Evolutionary conservation across 1,139 yeast species (phyloP).

Genomic region (Nadsonia commutata): DNA sequence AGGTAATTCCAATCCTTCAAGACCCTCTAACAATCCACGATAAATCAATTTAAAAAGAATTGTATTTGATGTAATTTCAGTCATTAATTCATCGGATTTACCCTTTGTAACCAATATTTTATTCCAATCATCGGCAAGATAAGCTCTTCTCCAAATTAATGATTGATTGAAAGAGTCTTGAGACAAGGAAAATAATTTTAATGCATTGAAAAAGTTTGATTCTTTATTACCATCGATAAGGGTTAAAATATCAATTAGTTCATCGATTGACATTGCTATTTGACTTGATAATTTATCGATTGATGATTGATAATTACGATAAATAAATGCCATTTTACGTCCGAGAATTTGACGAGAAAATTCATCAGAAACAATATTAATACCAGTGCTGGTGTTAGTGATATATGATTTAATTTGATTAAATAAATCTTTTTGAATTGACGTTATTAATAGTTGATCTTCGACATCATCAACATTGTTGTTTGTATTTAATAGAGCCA

Average conservation of each 20-base stretch:
- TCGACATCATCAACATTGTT: slow-evolving; percentile 7
- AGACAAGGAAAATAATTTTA: slow-evolving; percentile 27
- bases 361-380: not conserved
- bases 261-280: slow-evolving; percentile 30
- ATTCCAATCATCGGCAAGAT: slow-evolving; percentile 47
- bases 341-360: not conserved
- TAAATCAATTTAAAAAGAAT: slow-evolving; percentile 23
- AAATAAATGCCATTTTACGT: not conserved
- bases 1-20: too few species aligned
- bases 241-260: slow-evolving; percentile 45
- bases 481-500: slow-evolving; percentile 25
- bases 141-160: slow-evolving; percentile 49
- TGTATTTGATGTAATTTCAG: slow-evolving; percentile 29
- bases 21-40: not conserved
- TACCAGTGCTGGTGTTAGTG: slow-evolving; percentile 3
- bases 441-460: slow-evolving; percentile 8
- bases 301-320: not conserved
- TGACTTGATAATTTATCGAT: slow-evolving; percentile 8
- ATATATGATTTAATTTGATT: not conserved
- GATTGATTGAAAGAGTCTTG: slow-evolving; percentile 22
- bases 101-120: slow-evolving; percentile 28
- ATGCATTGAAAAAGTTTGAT: slow-evolving; percentile 28
- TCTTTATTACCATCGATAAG: slow-evolving; percentile 27
- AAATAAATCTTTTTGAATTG: slow-evolving; percentile 10
- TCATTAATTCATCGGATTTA: slow-evolving; percentile 32